These are phyloP conservation scores for Eruca vesicaria DNA, from an alignment of 441 rosid species.

Conservation along the genomic window DNA sequence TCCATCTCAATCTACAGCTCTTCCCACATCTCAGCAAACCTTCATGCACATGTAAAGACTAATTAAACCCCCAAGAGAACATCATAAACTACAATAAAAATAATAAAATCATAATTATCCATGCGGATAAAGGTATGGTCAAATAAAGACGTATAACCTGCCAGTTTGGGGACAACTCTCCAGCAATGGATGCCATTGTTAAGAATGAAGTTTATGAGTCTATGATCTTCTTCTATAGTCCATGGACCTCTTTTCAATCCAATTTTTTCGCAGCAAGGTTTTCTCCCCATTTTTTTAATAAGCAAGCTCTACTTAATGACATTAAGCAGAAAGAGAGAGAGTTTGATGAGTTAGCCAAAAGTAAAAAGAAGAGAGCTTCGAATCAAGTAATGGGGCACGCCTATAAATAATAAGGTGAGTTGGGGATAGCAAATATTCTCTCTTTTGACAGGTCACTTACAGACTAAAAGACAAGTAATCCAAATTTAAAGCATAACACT, in stretches of 20 bases:
- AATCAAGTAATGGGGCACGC: slow-evolving; percentile 32
- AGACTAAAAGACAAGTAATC: slow-evolving; percentile 37
- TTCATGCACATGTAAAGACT: slow-evolving; percentile 27
- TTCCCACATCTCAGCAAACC: slow-evolving; percentile 89
- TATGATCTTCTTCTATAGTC: slow-evolving; percentile 92
- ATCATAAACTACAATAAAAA: too few species aligned
- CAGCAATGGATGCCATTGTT: slow-evolving; percentile 93
- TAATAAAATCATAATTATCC: not conserved
- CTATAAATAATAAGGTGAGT: slow-evolving; percentile 32
- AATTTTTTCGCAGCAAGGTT: slow-evolving; percentile 90
- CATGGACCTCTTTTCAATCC: slow-evolving; percentile 95
- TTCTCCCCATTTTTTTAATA: slow-evolving; percentile 64
- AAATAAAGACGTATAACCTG: slow-evolving; percentile 48
- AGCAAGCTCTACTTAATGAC: not conserved
- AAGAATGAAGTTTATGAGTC: slow-evolving; percentile 76
- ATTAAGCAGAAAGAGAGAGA: slow-evolving; percentile 1
- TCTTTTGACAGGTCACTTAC: slow-evolving; percentile 37
- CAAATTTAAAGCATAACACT: slow-evolving; percentile 23
- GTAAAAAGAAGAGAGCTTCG: slow-evolving; percentile 25
- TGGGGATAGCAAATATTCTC: slow-evolving; percentile 30
- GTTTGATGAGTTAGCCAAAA: slow-evolving; percentile 5
- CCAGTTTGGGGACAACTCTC: slow-evolving; percentile 85
- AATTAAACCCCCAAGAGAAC: not conserved
- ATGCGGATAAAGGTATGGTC: too few species aligned
- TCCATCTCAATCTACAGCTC: slow-evolving; percentile 92